Evolutionary conservation across 495 filamentous ascomycete genomes (phyloP).

Genomic region (Stereocaulon alpinum): DNA sequence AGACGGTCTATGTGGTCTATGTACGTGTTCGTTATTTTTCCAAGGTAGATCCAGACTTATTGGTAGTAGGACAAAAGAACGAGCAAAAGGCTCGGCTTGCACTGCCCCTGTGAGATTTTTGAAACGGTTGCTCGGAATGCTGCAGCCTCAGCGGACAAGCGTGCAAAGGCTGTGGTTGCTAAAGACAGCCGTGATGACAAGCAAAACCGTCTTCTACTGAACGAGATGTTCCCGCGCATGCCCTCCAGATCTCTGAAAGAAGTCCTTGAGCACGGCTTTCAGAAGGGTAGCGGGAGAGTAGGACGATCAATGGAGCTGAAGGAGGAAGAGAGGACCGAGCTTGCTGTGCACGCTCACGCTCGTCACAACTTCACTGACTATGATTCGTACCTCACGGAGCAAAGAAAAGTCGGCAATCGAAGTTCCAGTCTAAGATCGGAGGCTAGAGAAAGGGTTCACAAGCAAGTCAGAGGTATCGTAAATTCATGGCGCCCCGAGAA

Average conservation of each 20-base stretch:
- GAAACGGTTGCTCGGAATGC: not conserved
- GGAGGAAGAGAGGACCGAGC: constrained; percentile 14
- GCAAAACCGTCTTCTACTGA: not conserved
- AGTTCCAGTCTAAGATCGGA: not conserved
- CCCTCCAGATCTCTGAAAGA: not conserved
- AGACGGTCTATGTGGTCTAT: constrained; percentile 8
- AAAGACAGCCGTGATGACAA: constrained; percentile 6
- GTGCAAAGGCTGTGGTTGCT: constrained; percentile 1
- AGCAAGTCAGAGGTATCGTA: not conserved
- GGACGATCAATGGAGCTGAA: not conserved
- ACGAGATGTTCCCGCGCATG: constrained; percentile 1
- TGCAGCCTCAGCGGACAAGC: not conserved
- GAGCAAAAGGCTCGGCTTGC: constrained; percentile 4
- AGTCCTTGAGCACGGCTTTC: constrained; percentile 12
- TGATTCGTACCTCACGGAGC: constrained; percentile 48
- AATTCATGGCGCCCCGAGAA: constrained; percentile 3
- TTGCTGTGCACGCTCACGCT: constrained; percentile 76
- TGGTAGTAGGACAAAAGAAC: not conserved
- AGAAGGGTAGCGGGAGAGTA: constrained; percentile 10
- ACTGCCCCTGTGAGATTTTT: constrained; percentile 5
- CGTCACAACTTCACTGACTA: constrained; percentile 76
- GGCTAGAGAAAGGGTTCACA: constrained; percentile 4
- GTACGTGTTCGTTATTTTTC: not conserved
- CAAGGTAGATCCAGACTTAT: not conserved
- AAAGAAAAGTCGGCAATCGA: constrained; percentile 19